Percentiles rank a stretch among this genome's conserved stretches.
phyloP scores from a whole-genome alignment of 768 basidiomycete genomes.

The Suillus fuscotomentosus region DNA sequence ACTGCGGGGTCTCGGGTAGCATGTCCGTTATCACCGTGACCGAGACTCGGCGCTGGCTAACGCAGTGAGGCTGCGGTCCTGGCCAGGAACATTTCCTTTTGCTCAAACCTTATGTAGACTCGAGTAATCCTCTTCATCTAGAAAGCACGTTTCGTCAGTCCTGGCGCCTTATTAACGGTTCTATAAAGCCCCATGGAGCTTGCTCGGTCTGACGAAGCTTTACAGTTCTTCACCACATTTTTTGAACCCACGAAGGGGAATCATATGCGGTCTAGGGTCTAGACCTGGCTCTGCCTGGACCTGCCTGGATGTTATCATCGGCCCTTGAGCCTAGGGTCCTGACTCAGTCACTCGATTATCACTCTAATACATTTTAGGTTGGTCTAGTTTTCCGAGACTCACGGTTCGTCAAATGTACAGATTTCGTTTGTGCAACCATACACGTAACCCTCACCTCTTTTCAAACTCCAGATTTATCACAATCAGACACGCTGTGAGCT shows the following conservation, averaged over 20 bases:
- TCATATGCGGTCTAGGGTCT: neutral
- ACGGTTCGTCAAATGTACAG: neutral
- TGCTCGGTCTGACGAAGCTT: neutral
- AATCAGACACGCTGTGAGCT: neutral
- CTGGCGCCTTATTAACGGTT: neutral
- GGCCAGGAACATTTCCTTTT: neutral
- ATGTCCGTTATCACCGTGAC: neutral
- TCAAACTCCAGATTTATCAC: neutral
- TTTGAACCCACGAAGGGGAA: neutral
- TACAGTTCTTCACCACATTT: neutral
- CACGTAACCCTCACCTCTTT: constrained; percentile 17
- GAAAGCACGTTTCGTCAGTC: neutral
- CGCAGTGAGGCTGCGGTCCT: neutral
- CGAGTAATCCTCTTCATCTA: neutral
- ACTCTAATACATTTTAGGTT: neutral
- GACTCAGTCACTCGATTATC: neutral
- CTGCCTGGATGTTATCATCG: neutral
- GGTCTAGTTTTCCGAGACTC: neutral
- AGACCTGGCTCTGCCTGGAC: neutral
- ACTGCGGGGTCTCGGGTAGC: neutral
- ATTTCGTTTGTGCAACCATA: constrained; percentile 1
- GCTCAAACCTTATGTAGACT: neutral
- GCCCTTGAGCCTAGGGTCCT: neutral
- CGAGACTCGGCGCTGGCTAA: neutral
- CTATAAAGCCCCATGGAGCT: neutral